Conservation (phyloP, 2,329 filamentous ascomycete genomes). For the Graphilbum fragrans region DNA sequence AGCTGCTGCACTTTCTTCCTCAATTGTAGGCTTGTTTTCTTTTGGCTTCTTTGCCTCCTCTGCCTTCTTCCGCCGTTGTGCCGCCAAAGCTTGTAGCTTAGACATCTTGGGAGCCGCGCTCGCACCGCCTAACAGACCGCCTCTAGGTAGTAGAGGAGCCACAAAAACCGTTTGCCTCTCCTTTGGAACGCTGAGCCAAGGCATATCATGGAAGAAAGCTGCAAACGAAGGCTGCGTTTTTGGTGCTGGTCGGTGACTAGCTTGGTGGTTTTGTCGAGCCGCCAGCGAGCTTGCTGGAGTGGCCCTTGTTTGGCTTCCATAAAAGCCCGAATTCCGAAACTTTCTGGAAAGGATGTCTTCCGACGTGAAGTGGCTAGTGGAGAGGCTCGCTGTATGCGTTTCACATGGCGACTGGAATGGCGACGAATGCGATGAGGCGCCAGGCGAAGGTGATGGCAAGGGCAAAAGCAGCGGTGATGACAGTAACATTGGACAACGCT, state of each 20-base stretch:
- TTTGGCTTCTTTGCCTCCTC: slow-evolving; percentile 39
- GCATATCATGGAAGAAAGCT: slow-evolving; percentile 69
- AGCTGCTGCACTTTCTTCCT: neutral
- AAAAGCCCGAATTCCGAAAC: too few species aligned
- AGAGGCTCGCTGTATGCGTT: too few species aligned
- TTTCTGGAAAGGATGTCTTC: too few species aligned
- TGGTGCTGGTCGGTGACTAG: neutral
- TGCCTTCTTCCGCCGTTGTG: slow-evolving; percentile 72
- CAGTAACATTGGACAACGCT: neutral
- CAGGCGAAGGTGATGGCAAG: neutral
- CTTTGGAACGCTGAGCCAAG: slow-evolving; percentile 66
- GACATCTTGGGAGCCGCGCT: slow-evolving; percentile 59
- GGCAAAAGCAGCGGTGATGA: neutral
- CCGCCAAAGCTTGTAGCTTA: slow-evolving; percentile 82
- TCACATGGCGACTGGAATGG: too few species aligned
- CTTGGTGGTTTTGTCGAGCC: slow-evolving; percentile 3
- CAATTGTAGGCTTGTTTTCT: slow-evolving; percentile 9
- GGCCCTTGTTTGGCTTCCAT: too few species aligned
- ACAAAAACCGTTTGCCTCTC: slow-evolving; percentile 55
- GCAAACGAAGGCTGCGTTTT: slow-evolving; percentile 19
- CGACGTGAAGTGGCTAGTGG: too few species aligned
- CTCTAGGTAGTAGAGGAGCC: slow-evolving; percentile 38
- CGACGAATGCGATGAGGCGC: neutral
- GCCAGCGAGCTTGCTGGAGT: slow-evolving; percentile 8
- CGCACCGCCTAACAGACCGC: slow-evolving; percentile 69